Base-by-base conservation (phyloP, 176 grass and related monocot genomes). In the Carex pumila region DNA sequence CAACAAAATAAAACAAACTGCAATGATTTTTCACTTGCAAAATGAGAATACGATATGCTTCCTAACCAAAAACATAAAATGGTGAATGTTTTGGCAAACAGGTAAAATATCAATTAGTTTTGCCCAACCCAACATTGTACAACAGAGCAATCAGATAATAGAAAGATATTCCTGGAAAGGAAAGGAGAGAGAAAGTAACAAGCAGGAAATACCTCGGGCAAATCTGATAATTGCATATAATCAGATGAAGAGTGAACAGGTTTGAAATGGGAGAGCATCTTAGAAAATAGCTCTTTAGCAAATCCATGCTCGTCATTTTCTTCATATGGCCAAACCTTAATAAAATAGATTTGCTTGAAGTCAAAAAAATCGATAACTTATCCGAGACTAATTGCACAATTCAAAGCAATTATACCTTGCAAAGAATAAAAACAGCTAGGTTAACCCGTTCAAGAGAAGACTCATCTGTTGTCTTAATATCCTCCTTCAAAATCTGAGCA, bases 321-420 rank as follows among this genome's bases (percentile, higher is more conserved):
- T 86, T 93, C 92, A 0, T 95, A 98, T 14, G 95, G 69, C 95
- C 95, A 98, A 52, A 98, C 91, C 95, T 98, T 87, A 14, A 65
- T 55, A 89, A 61, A 55, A 90, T 73, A 62, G 7, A 86, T 79
- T 7, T 29, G 13, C 49, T 47, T 17, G 37, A 29, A 43, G 53
- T 64, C 1, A 81, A 37, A 58, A n/a, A 70, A 52, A 61, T 13
- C 22, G 37, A 50, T 43, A 62, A 85, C 18, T 61, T 56, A 39
- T 66, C 62, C n/a, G 4, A 80, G 59, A 79, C 61, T 47, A 47
- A 12, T 76, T 61, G 12, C 22, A 86, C 12, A 55, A 55, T 31
- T 56, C 43, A 32, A 31, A 77, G 47, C 4, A 56, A 85, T 7
- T 82, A 74, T 85, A 98, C 95, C 91, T 98, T 98, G 86, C 92